Base-by-base conservation (phyloP, 768 basidiomycete genomes). In the Daedalea quercina region DNA sequence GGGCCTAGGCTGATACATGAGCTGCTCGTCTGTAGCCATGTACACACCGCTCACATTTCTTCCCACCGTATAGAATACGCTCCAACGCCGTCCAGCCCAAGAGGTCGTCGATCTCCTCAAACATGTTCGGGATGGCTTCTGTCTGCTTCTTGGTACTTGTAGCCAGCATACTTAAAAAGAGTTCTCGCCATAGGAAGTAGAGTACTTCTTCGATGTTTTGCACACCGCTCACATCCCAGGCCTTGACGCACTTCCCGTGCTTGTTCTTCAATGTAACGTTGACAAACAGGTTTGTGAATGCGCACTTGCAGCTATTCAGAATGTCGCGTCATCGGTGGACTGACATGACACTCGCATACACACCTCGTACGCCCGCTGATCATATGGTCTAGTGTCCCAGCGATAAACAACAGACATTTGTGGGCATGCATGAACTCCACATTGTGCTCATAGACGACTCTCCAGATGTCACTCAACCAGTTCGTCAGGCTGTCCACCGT, bases 401-500 rank as follows among this genome's bases (percentile, higher is more conserved):
- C 72, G 9, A 72, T 69, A 53, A 77, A 81, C 23, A 83, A 57
- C 1, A 87, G 73, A 57, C 81, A 83, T 1, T 64, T 57, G 57
- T 87, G 85, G 0, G 80, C 84, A 22, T 70, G 59, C 1, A 56
- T 52, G 55, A 77, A 86, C 57, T 79, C 65, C 28, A 76, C 72
- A 17, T 74, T 68, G 57, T 81, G 75, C 55, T 87, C 84, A 57
- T 78, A 85, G 9, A 78, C 78, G 28, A 75, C 70, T 50, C 63
- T 71, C 85, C 85, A 87, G 33, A 87, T 78, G 56, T 81, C 76
- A 61, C 72, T 78, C 45, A 87, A 60, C 84, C 84, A 87, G n/a
- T 61, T 60, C 0, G 76, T 67, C 22, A 86, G 63, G 57, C 72
- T 81, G 44, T 80, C 74, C 9, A 84, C 67, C 7, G 77, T 73